These are phyloP conservation scores for Quillaja saponaria DNA, from an alignment of 306 rosid species.

Conservation along the genomic window DNA sequence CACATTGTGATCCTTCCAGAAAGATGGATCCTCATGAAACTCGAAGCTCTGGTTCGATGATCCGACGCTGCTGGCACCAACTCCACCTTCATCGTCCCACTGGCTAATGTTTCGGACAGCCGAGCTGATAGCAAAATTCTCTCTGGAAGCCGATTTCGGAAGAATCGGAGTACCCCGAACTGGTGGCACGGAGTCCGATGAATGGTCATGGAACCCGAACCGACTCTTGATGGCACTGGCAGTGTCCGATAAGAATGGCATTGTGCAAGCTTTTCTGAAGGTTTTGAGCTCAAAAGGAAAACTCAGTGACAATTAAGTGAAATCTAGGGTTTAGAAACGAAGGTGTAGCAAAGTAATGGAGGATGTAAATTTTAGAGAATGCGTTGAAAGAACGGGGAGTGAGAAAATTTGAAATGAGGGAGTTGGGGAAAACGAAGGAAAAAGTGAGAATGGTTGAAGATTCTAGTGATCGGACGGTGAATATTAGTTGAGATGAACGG, in stretches of 20 bases:
- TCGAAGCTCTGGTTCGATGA: constrained; percentile 67
- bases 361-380: neutral
- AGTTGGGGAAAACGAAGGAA: constrained; percentile 8
- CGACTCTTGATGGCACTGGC: constrained; percentile 84
- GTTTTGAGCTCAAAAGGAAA: neutral
- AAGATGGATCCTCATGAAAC: constrained; percentile 77
- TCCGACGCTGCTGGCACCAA: constrained; percentile 33
- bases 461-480: constrained; percentile 7
- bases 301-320: neutral
- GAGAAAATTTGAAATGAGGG: constrained; percentile 6
- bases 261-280: constrained; percentile 14
- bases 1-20: constrained; percentile 96
- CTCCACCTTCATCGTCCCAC: constrained; percentile 51
- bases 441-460: neutral
- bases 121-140: constrained; percentile 43
- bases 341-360: neutral
- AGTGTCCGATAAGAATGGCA: constrained; percentile 84
- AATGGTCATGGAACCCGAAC: constrained; percentile 75
- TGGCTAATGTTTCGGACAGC: constrained; percentile 47
- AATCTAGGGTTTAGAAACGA: constrained; percentile 9
- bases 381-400: neutral
- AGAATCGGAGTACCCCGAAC: constrained; percentile 68
- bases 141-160: constrained; percentile 58
- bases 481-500: too few species aligned
- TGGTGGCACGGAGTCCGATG: constrained; percentile 45